These are phyloP conservation scores for Coemansia sp. DNA, from an alignment of 192 early-diverging fungal genomes.

Conservation along the genomic window DNA sequence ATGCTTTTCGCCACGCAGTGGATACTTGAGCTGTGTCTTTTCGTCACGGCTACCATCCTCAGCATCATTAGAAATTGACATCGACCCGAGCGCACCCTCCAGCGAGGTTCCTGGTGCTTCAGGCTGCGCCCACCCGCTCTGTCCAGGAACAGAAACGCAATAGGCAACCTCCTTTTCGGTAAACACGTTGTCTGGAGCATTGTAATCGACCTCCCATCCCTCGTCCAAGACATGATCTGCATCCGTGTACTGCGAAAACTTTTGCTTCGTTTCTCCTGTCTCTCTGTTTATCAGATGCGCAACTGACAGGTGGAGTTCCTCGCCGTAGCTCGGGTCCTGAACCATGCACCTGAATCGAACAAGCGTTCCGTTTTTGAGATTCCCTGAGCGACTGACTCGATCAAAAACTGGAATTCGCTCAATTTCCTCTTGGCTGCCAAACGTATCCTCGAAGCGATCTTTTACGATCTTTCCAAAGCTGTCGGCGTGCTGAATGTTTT, in stretches of 20 bases:
- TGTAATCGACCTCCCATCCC: conserved; percentile 48
- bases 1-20: conserved; percentile 60
- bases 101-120: neutral
- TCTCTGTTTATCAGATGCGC: conserved; percentile 31
- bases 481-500: conserved; percentile 1
- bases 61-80: conserved; percentile 14
- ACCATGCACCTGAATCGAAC: conserved; percentile 81
- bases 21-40: conserved; percentile 55
- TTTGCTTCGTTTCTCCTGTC: conserved; percentile 42
- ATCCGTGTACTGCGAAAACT: conserved; percentile 53
- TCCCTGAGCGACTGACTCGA: neutral
- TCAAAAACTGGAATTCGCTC: conserved; percentile 32
- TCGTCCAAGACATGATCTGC: conserved; percentile 32
- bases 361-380: conserved; percentile 38
- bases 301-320: conserved; percentile 58
- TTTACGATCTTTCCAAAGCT: conserved; percentile 30
- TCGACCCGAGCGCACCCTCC: conserved; percentile 37
- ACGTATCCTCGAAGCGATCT: conserved; percentile 25
- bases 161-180: conserved; percentile 67
- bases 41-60: neutral
- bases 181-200: conserved; percentile 46
- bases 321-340: conserved; percentile 74
- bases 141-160: conserved; percentile 72
- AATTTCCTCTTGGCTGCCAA: conserved; percentile 14
- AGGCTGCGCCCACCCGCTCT: conserved; percentile 58